Evolutionary conservation across 345 rosid species (phyloP).

Genomic region (Eucalyptus guilfoylei): DNA sequence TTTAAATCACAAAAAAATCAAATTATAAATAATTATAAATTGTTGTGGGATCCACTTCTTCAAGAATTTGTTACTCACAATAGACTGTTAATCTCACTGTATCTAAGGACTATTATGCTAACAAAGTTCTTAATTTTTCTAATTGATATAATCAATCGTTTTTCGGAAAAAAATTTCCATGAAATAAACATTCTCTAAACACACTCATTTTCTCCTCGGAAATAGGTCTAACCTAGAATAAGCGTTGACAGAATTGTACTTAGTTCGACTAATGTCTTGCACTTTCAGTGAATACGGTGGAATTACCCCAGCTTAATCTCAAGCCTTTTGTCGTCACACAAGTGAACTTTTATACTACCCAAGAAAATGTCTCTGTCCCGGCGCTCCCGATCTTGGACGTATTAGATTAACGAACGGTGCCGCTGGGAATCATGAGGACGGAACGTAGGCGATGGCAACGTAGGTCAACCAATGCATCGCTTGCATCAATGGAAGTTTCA

Average conservation of each 20-base stretch:
- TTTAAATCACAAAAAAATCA: too few species aligned
- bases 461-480: neutral
- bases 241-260: neutral
- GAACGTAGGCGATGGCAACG: neutral
- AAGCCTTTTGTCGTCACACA: neutral
- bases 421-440: neutral
- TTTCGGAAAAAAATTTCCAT: rapidly evolving
- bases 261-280: neutral
- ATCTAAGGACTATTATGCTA: rapidly evolving
- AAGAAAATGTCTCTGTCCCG: neutral
- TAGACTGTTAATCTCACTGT: rapidly evolving
- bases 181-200: neutral
- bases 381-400: neutral
- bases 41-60: rapidly evolving
- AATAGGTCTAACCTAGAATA: neutral
- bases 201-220: neutral
- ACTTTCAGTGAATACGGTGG: neutral
- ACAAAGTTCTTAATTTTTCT: neutral
- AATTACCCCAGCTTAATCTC: neutral
- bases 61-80: rapidly evolving
- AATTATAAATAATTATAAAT: too few species aligned
- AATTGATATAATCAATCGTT: too few species aligned
- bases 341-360: neutral
- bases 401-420: neutral
- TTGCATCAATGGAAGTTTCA: neutral